A percentile compares a stretch with the other conserved stretches of the same genome.
phyloP scores from a whole-genome alignment of 768 basidiomycete species.

The Russula olivacea region DNA sequence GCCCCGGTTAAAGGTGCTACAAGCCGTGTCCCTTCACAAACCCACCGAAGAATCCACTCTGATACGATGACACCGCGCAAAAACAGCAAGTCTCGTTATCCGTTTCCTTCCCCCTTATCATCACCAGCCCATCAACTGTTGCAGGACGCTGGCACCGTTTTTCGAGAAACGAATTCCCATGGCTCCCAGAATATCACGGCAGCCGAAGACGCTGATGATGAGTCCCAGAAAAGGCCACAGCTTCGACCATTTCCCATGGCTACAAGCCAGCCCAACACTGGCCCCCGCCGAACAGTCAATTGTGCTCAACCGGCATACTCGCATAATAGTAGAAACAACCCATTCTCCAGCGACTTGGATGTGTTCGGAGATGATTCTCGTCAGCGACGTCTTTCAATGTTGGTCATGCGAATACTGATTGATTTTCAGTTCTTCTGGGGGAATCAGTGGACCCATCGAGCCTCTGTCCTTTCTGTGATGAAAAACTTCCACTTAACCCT shows the following conservation, averaged over 20 bases:
- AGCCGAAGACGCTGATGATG: slow-evolving; percentile 13
- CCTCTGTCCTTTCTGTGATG: slow-evolving; percentile 80
- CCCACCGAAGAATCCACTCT: background rate
- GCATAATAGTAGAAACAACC: background rate
- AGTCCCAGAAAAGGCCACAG: background rate
- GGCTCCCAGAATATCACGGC: background rate
- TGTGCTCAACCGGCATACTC: background rate
- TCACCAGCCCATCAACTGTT: slow-evolving; percentile 12
- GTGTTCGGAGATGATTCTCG: slow-evolving; percentile 21
- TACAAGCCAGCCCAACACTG: background rate
- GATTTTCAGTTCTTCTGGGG: slow-evolving; percentile 44
- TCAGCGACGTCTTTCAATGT: slow-evolving; percentile 10
- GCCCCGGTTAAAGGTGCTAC: background rate
- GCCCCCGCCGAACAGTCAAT: background rate
- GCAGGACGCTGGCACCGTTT: background rate
- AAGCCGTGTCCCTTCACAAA: background rate
- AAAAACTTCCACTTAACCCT: slow-evolving; percentile 53
- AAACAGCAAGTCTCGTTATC: slow-evolving; percentile 16
- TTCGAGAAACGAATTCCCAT: slow-evolving; percentile 5
- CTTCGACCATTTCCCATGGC: slow-evolving; percentile 24
- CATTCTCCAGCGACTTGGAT: background rate
- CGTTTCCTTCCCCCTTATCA: slow-evolving; percentile 21
- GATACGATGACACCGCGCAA: slow-evolving; percentile 1
- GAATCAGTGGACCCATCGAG: slow-evolving; percentile 54
- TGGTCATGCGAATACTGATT: background rate